A percentile compares a stretch with the other conserved stretches of the same genome.
Evolutionary conservation across 768 basidiomycete species (phyloP).

Genomic region (Daedaleopsis nitida): DNA sequence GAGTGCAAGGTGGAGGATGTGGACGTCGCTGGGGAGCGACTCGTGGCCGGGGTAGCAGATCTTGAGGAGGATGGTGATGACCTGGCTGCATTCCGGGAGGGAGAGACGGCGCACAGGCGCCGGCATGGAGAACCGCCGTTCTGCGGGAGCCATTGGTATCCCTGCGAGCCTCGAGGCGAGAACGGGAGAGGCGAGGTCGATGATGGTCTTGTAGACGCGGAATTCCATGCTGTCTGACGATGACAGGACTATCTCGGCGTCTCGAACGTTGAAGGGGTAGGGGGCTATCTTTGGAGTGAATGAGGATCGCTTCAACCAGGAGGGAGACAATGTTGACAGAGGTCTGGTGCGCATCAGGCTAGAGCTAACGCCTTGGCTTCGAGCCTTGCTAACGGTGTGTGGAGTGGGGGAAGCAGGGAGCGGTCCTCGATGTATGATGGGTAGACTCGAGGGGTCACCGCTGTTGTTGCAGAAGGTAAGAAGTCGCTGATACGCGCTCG

Average conservation of each 20-base stretch:
- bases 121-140: constrained; percentile 17
- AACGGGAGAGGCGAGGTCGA: constrained; percentile 61
- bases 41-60: constrained; percentile 35
- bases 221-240: constrained; percentile 53
- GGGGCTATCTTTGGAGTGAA: neutral
- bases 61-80: constrained; percentile 32
- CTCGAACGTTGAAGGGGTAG: constrained; percentile 42
- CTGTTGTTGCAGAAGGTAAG: constrained; percentile 1
- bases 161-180: constrained; percentile 56
- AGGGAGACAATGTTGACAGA: no score
- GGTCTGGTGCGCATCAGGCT: no score
- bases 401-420: neutral
- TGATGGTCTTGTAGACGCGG: constrained; percentile 52
- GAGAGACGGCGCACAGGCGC: neutral
- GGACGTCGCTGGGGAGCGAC: constrained; percentile 11
- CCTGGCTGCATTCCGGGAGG: constrained; percentile 29
- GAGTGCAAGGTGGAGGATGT: neutral
- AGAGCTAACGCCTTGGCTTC: no score
- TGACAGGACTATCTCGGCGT: constrained; percentile 49
- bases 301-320: no score
- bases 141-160: constrained; percentile 40
- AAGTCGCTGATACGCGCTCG: constrained; percentile 11
- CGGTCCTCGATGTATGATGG: neutral
- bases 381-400: neutral
- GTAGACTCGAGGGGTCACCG: neutral